These are phyloP conservation scores for Collybia sp. DNA, from an alignment of 768 basidiomycete genomes.

Conservation along the genomic window DNA sequence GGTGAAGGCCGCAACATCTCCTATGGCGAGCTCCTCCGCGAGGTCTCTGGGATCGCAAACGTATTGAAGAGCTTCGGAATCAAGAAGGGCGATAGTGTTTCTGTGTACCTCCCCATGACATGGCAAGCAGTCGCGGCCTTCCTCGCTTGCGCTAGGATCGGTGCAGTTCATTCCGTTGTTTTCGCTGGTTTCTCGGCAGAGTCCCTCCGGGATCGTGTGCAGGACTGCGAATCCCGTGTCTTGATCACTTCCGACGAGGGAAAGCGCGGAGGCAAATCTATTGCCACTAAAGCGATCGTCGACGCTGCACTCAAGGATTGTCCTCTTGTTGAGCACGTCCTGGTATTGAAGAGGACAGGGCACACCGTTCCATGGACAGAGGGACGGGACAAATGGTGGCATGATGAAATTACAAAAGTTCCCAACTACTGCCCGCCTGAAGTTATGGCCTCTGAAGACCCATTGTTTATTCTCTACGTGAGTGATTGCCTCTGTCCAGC, in stretches of 20 bases:
- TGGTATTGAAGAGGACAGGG: conserved; percentile 88
- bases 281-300: conserved; percentile 92
- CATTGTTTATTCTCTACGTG: conserved; percentile 97
- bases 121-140: conserved; percentile 96
- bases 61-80: conserved; percentile 86
- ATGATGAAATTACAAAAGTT: conserved; percentile 84
- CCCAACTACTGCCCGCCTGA: conserved; percentile 86
- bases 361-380: conserved; percentile 73
- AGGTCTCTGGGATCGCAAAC: conserved; percentile 87
- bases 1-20: conserved; percentile 70
- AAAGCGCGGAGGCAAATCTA: conserved; percentile 87
- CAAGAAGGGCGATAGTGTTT: conserved; percentile 93
- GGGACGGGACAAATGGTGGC: conserved; percentile 95
- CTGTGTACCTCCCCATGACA: conserved; percentile 90
- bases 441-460: conserved; percentile 89
- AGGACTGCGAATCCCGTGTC: conserved; percentile 87
- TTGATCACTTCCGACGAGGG: conserved; percentile 97
- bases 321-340: conserved; percentile 83
- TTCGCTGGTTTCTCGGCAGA: conserved; percentile 98
- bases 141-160: conserved; percentile 96
- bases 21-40: conserved; percentile 82
- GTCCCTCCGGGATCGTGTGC: conserved; percentile 86
- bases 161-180: conserved; percentile 94
- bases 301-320: conserved; percentile 86
- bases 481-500: conserved; percentile 23